These are phyloP conservation scores for Hypocreales sp. DNA, from an alignment of 2,329 filamentous ascomycete species.

Conservation along the genomic window DNA sequence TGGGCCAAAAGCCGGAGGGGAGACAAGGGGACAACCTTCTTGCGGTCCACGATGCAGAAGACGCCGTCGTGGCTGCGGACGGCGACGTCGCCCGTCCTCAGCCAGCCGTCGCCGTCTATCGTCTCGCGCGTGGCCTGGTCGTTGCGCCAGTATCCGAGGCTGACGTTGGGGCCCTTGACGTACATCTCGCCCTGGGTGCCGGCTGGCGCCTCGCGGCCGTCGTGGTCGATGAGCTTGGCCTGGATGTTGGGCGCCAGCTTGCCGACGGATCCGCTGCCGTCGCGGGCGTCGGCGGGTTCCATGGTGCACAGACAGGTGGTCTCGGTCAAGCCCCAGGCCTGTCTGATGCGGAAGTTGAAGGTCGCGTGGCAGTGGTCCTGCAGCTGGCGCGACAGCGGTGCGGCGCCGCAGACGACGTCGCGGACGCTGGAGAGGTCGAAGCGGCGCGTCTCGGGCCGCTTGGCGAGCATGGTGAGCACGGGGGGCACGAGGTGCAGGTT, in stretches of 20 bases:
- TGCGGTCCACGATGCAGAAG: slow-evolving; percentile 67
- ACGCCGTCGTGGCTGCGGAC: slow-evolving; percentile 53
- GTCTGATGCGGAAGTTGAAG: slow-evolving; percentile 22
- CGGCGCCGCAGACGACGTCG: slow-evolving; percentile 42
- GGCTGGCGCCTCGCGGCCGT: slow-evolving; percentile 20
- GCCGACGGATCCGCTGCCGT: no score
- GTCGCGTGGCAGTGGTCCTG: slow-evolving; percentile 36
- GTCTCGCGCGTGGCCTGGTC: slow-evolving; percentile 46
- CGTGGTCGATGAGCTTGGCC: slow-evolving; percentile 23
- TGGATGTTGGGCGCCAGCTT: no score
- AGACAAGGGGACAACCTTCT: slow-evolving; percentile 33
- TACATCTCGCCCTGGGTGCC: slow-evolving; percentile 43
- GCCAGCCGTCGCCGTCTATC: slow-evolving; percentile 40
- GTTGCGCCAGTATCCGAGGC: slow-evolving; percentile 58
- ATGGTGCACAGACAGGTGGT: slow-evolving; percentile 28
- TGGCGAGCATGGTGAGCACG: slow-evolving; percentile 43
- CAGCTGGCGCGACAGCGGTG: slow-evolving; percentile 37
- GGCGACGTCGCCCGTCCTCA: slow-evolving; percentile 70
- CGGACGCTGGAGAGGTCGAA: no score
- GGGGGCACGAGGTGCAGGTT: slow-evolving; percentile 44
- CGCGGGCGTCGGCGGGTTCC: no score
- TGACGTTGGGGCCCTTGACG: slow-evolving; percentile 56
- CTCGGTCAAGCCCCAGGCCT: slow-evolving; percentile 45
- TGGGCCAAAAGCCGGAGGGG: background rate
- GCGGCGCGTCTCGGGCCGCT: slow-evolving; percentile 35